Conservation (phyloP, 202 grass and related monocot genomes). For the Cymbopogon flexuosus region DNA sequence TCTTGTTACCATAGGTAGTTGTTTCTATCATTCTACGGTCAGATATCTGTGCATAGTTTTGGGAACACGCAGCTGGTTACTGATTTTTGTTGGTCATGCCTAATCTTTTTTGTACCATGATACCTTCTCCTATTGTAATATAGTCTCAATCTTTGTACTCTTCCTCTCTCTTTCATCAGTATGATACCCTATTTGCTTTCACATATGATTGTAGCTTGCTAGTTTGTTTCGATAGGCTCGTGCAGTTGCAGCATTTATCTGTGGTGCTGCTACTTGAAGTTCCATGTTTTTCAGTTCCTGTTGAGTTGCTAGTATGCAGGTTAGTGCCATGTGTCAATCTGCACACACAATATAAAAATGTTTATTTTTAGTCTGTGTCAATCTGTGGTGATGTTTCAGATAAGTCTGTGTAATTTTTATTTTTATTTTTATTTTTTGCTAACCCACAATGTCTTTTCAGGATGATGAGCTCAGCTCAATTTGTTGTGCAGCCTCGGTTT, state of each 20-base stretch:
- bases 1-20: not conserved
- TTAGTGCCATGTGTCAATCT: not conserved
- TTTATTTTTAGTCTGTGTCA: too few relatives aligned
- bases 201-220: not conserved
- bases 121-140: not conserved
- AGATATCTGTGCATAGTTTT: conserved; percentile 20
- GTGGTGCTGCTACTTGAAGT: not conserved
- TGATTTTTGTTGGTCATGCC: conserved; percentile 6
- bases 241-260: not conserved
- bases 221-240: not conserved
- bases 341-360: too few relatives aligned
- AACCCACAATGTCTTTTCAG: not conserved
- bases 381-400: not conserved
- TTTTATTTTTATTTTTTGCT: not conserved
- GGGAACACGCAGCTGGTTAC: not conserved
- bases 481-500: not conserved
- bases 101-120: not conserved
- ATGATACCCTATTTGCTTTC: not conserved
- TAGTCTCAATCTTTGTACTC: not conserved
- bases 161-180: not conserved
- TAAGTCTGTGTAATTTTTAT: not conserved
- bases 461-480: not conserved
- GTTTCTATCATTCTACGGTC: not conserved
- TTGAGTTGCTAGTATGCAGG: not conserved
- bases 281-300: not conserved